These are phyloP conservation scores for Hanseniaspora meyeri DNA, from an alignment of 805 yeast genomes.

Conservation along the genomic window DNA sequence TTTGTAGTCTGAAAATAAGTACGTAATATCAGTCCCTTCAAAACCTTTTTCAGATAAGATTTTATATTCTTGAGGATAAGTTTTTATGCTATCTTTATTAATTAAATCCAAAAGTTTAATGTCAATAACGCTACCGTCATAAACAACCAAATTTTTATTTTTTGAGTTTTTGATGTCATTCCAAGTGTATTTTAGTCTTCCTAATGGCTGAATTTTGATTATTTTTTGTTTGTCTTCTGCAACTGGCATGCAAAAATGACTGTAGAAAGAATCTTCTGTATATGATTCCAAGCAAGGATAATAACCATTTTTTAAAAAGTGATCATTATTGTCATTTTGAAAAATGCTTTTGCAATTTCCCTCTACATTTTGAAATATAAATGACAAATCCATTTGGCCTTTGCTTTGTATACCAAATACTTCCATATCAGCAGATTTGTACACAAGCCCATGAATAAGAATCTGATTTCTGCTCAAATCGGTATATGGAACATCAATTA, in stretches of 20 bases:
- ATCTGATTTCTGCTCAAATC: conserved; percentile 46
- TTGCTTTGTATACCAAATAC: neutral
- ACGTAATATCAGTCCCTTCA: conserved; percentile 71
- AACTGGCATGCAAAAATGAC: neutral
- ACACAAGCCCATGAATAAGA: conserved; percentile 46
- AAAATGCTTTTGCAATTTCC: conserved; percentile 78
- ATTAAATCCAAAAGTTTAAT: conserved; percentile 68
- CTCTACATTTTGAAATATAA: conserved; percentile 81
- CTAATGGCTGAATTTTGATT: conserved; percentile 37
- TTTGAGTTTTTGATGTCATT: conserved; percentile 54
- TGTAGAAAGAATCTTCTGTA: neutral
- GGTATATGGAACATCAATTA: conserved; percentile 16
- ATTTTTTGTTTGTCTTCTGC: neutral
- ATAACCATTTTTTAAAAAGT: conserved; percentile 35
- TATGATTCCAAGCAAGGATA: conserved; percentile 68
- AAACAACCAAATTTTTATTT: conserved; percentile 69
- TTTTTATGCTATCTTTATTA: conserved; percentile 44
- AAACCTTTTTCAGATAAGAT: conserved; percentile 43
- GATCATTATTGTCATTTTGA: conserved; percentile 34
- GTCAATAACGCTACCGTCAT: conserved; percentile 81
- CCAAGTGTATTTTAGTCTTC: conserved; percentile 84
- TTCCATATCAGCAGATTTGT: conserved; percentile 73
- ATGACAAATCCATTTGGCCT: conserved; percentile 62
- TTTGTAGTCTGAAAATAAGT: conserved; percentile 51
- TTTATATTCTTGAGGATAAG: conserved; percentile 63